Evolutionary conservation across 2,329 filamentous ascomycete species (phyloP), one percentile per base, ranked within the genome.

Genomic region (Fusarium fracticaudum): DNA sequence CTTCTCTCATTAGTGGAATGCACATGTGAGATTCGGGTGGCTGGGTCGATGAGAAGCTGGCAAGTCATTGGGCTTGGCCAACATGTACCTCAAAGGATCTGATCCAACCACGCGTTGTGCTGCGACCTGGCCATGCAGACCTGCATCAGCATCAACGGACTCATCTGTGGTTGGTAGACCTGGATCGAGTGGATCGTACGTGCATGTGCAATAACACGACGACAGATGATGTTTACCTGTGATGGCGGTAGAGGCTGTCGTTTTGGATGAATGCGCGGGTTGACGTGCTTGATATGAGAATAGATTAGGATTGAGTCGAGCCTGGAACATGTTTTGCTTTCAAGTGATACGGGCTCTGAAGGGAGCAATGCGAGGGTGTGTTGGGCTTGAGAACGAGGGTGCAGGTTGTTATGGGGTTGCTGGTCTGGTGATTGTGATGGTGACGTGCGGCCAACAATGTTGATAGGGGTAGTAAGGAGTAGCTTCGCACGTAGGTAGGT

Each of bases 121-220:
- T 72, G 62, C 71, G 64, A 60, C 67, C 64, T 74, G 72, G 70
- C 72, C 72, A 68, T 75, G 68, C 68, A 74, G 72, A 68, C 68
- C 54, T 72, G 72, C 64, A 67, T 60, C 60, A 65, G 38, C 43
- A 67, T 72, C 64, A 70, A 70, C 58, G 72, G 69, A 59, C 72
- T 60, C 38, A 48, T 40, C 37, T 38, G 41, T 75, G 68, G 64
- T 74, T 72, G 72, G 72, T 29, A 63, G 55, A 33, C 54, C 61
- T 60, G 58, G 31, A 71, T 72, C 64, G 64, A 63, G 72, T 75
- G 72, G 72, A 74, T 74, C 67, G 59, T 66, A 54, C 53, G 47
- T 70, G 67, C 67, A 65, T 69, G 58, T 68, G 60, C 51, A 72
- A 60, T 53, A 37, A 67, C 62, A 62, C 65, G 40, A 61, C 65